Percentiles rank a stretch among this genome's conserved stretches.
phyloP scores from a whole-genome alignment of 345 rosid genomes.

The Brassica carinata region DNA sequence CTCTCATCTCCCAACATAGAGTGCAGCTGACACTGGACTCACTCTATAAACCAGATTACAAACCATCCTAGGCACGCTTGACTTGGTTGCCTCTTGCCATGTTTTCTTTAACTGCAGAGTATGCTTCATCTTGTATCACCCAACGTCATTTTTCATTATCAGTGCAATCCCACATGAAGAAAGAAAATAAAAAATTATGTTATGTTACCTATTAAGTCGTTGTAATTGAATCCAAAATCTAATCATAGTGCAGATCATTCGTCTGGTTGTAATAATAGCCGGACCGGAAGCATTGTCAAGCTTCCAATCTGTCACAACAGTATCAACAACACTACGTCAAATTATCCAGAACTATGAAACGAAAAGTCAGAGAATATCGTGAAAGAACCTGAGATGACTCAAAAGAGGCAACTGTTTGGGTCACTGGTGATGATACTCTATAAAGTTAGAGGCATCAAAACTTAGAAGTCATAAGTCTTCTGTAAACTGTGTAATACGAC shows the following conservation, averaged over 20 bases:
- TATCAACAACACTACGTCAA: background rate
- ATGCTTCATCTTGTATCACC: background rate
- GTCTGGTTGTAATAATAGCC: too few species aligned
- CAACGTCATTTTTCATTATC: background rate
- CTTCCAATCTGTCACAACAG: background rate
- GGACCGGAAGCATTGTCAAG: background rate
- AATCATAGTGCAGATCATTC: too few species aligned
- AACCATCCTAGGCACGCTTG: too few species aligned
- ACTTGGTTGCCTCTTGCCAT: too few species aligned
- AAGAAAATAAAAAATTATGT: background rate
- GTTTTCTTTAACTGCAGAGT: too few species aligned
- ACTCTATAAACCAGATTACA: too few species aligned
- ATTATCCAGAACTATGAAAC: background rate
- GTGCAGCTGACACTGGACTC: too few species aligned
- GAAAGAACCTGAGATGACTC: constrained; percentile 30
- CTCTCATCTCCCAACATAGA: too few species aligned
- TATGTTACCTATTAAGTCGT: too few species aligned
- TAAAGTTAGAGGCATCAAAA: constrained; percentile 19
- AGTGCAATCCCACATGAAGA: background rate
- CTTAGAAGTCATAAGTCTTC: constrained; percentile 22
- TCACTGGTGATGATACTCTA: constrained; percentile 31
- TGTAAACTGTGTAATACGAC: constrained; percentile 1
- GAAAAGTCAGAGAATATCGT: background rate
- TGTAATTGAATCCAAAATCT: background rate
- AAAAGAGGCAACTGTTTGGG: constrained; percentile 17